Evolutionary conservation across 2,329 filamentous ascomycete genomes (phyloP).

Genomic region (Aureobasidium sp.): DNA sequence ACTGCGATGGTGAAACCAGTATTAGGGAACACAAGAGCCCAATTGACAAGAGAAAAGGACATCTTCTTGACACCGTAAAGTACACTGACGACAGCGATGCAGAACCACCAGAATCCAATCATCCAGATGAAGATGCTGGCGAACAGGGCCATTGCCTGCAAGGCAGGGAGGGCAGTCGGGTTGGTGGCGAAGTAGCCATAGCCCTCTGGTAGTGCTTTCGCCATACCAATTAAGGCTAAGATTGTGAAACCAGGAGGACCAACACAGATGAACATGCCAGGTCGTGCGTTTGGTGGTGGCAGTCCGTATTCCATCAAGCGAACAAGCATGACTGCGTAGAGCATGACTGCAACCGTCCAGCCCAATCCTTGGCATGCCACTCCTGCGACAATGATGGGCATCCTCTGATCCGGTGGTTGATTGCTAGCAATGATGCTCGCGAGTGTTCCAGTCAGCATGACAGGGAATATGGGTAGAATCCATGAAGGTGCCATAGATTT

Average conservation of each 20-base stretch:
- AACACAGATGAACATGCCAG: slow-evolving; percentile 47
- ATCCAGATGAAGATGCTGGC: slow-evolving; percentile 42
- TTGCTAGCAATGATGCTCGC: slow-evolving; percentile 27
- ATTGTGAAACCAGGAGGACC: slow-evolving; percentile 33
- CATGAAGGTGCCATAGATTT: slow-evolving; percentile 15
- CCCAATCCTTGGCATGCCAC: slow-evolving; percentile 41
- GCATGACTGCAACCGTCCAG: slow-evolving; percentile 38
- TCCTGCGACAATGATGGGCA: slow-evolving; percentile 40
- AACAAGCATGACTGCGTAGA: slow-evolving; percentile 37
- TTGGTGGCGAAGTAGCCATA: slow-evolving; percentile 22
- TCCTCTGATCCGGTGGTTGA: slow-evolving; percentile 28
- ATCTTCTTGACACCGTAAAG: slow-evolving; percentile 20
- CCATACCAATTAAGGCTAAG: slow-evolving; percentile 23
- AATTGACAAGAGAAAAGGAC: slow-evolving; percentile 38
- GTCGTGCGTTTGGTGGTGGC: slow-evolving; percentile 34
- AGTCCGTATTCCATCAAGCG: slow-evolving; percentile 37
- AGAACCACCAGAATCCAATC: slow-evolving; percentile 39
- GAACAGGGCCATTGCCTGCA: slow-evolving; percentile 23
- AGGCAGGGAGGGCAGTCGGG: slow-evolving; percentile 19
- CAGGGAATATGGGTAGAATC: slow-evolving; percentile 20
- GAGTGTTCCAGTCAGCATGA: slow-evolving; percentile 30
- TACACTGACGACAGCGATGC: slow-evolving; percentile 20
- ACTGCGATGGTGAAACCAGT: slow-evolving; percentile 55
- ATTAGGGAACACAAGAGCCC: slow-evolving; percentile 60
- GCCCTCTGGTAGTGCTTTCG: slow-evolving; percentile 19